A percentile compares a stretch with the other conserved stretches of the same genome.
Evolutionary conservation across 176 grass and related monocot species (phyloP).

Genomic region (Oryza rufipogon): DNA sequence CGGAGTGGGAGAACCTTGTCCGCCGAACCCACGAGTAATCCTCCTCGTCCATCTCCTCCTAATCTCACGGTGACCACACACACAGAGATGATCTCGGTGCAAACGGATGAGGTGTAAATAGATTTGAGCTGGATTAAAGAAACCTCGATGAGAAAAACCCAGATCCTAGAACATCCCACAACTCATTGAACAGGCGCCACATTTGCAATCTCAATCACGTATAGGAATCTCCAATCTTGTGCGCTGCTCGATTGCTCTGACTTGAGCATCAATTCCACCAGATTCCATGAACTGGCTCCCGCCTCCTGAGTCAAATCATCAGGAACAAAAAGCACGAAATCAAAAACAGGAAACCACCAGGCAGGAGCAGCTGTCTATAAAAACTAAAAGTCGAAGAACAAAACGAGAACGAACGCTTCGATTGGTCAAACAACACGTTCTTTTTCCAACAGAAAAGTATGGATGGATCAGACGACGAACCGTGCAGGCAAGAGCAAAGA

Average conservation of each 20-base stretch:
- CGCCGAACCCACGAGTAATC: conserved; percentile 82
- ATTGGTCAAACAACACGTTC: conserved; percentile 29
- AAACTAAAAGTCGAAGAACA: background rate
- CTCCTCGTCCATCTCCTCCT: conserved; percentile 62
- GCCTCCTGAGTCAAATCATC: conserved; percentile 30
- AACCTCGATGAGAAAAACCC: conserved; percentile 64
- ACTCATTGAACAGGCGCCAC: conserved; percentile 55
- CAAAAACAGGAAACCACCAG: background rate
- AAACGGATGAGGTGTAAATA: background rate
- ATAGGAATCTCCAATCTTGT: background rate
- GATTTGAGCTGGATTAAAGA: conserved; percentile 22
- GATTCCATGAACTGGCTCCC: background rate
- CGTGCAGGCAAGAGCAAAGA: conserved; percentile 36
- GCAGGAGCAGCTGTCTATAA: background rate
- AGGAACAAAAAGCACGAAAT: conserved; percentile 13
- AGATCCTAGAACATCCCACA: conserved; percentile 61
- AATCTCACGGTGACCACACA: background rate
- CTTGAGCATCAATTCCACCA: background rate
- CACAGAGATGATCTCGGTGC: background rate
- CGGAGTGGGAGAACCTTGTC: conserved; percentile 73
- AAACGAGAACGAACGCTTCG: background rate
- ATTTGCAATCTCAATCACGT: conserved; percentile 25
- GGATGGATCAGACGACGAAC: conserved; percentile 17
- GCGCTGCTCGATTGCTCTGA: background rate
- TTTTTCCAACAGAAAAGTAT: background rate